These are phyloP conservation scores for Pythium rishiriense DNA, from an alignment of 352 stramenopile species.

Conservation along the genomic window DNA sequence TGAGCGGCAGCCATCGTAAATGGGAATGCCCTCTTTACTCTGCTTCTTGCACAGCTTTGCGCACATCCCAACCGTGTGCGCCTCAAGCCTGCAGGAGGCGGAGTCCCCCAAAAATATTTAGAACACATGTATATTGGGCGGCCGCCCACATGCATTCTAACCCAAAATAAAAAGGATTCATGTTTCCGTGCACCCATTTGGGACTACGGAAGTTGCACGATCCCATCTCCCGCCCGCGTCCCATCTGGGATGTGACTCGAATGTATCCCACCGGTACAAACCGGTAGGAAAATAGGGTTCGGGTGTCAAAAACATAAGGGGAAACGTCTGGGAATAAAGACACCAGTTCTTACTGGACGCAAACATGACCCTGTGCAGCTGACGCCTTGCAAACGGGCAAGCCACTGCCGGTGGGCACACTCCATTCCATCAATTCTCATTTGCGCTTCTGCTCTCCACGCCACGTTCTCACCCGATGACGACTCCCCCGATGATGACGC, in stretches of 20 bases:
- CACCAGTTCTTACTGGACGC: background rate
- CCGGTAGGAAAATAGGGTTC: background rate
- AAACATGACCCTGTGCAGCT: no score
- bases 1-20: constrained; percentile 3
- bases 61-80: constrained; percentile 9
- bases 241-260: background rate
- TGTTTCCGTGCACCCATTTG: constrained; percentile 4
- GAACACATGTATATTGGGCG: background rate
- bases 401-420: no score
- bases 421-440: no score
- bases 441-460: no score
- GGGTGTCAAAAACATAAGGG: constrained; percentile 4
- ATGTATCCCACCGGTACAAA: constrained; percentile 4
- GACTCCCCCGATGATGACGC: no score
- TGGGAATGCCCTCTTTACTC: constrained; percentile 6
- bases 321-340: constrained; percentile 1
- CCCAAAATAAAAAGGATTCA: background rate
- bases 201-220: background rate
- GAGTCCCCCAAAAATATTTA: background rate
- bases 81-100: constrained; percentile 2
- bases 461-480: no score
- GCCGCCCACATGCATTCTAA: background rate
- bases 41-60: constrained; percentile 5
- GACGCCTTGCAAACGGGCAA: no score
- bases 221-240: background rate